phyloP scores from a whole-genome alignment of 129 eudicot genomes.

The Saussurea involucrata region DNA sequence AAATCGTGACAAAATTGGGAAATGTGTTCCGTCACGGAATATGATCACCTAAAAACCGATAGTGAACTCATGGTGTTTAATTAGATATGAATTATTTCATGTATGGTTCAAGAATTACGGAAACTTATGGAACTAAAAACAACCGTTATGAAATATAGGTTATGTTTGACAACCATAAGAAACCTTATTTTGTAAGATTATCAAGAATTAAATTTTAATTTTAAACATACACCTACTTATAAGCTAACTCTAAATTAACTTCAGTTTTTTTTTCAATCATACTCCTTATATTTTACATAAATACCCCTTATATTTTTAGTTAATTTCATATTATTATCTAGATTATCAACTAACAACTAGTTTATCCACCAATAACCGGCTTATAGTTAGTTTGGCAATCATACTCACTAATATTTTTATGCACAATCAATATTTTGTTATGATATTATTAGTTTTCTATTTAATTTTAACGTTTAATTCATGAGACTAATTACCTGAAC shows the following conservation, averaged over 20 bases:
- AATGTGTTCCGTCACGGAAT: slow-evolving; percentile 7
- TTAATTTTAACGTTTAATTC: background rate
- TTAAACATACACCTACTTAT: background rate
- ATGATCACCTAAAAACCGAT: background rate
- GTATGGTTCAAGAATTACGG: background rate
- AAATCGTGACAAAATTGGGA: slow-evolving; percentile 18
- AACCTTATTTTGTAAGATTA: background rate
- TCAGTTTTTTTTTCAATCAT: background rate
- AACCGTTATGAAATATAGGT: background rate
- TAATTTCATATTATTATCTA: background rate
- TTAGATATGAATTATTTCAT: background rate
- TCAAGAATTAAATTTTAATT: background rate
- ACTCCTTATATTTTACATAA: background rate
- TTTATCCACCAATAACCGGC: background rate
- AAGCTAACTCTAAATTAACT: background rate
- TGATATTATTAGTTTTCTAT: background rate
- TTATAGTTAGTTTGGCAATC: background rate
- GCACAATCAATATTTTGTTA: background rate
- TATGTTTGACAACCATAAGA: background rate
- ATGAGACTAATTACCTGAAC: slow-evolving; percentile 65
- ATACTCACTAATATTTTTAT: background rate
- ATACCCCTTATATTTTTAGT: background rate
- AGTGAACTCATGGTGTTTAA: background rate
- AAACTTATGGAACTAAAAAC: background rate
- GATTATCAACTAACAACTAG: background rate